These are phyloP conservation scores for Rhizopus stolonifer DNA, from an alignment of 371 early-diverging fungal genomes.

Conservation along the genomic window DNA sequence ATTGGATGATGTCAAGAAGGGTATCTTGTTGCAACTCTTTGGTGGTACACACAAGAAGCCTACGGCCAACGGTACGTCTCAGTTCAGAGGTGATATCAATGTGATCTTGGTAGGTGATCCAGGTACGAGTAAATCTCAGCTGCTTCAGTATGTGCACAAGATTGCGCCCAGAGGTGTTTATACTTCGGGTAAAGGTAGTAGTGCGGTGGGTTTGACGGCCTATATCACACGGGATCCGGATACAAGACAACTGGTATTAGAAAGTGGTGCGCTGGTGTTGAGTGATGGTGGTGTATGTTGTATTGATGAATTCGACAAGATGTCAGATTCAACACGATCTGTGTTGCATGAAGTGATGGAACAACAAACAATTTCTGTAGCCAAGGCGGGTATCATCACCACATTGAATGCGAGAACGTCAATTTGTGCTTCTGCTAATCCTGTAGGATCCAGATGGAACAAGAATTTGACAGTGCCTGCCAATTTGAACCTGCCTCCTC, in stretches of 20 bases:
- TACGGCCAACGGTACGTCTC: slow-evolving; percentile 71
- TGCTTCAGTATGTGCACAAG: slow-evolving; percentile 93
- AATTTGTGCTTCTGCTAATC: slow-evolving; percentile 98
- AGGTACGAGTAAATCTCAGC: slow-evolving; percentile 98
- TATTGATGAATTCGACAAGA: slow-evolving; percentile 99
- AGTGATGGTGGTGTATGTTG: slow-evolving; percentile 99
- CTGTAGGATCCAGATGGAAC: slow-evolving; percentile 95
- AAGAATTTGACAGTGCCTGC: slow-evolving; percentile 84
- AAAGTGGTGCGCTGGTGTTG: slow-evolving; percentile 98
- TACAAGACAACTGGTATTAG: slow-evolving; percentile 95
- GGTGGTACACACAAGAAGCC: slow-evolving; percentile 91
- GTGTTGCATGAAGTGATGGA: slow-evolving; percentile 99
- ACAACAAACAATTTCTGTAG: slow-evolving; percentile 99
- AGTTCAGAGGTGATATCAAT: slow-evolving; percentile 95
- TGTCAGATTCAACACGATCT: slow-evolving; percentile 95
- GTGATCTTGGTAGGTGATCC: slow-evolving; percentile 99
- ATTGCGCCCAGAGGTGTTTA: slow-evolving; percentile 98
- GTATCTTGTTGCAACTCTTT: slow-evolving; percentile 95
- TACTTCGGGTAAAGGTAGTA: slow-evolving; percentile 98
- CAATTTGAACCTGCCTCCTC: slow-evolving; percentile 96
- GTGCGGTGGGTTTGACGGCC: slow-evolving; percentile 99
- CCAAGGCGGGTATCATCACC: slow-evolving; percentile 99
- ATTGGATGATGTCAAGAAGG: slow-evolving; percentile 98
- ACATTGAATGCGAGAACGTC: slow-evolving; percentile 98
- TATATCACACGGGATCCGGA: slow-evolving; percentile 98